A percentile compares a stretch with the other conserved stretches of the same genome.
These are phyloP conservation scores for Fraxinus greggii DNA, from an alignment of 305 asterid species.

Conservation along the genomic window DNA sequence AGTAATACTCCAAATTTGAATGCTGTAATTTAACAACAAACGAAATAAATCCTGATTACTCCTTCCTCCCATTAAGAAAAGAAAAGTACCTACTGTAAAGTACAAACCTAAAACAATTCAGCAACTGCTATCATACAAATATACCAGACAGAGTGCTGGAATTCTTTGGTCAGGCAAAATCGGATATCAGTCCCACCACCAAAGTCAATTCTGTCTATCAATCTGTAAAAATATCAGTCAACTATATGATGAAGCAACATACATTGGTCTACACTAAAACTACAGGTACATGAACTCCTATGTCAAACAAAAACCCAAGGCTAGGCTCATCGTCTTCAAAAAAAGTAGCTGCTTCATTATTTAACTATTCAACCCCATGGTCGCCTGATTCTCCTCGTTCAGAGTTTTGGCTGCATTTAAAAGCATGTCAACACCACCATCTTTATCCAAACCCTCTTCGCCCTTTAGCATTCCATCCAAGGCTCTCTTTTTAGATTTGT, in stretches of 20 bases:
- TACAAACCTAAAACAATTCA: slow-evolving; percentile 1
- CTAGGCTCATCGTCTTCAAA: slow-evolving; percentile 1
- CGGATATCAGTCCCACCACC: neutral
- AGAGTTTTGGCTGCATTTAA: slow-evolving; percentile 77
- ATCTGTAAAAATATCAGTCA: slow-evolving; percentile 26
- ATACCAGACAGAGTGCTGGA: neutral
- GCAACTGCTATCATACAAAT: neutral
- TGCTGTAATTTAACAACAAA: neutral
- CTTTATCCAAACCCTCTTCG: slow-evolving; percentile 41
- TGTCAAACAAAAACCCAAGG: neutral
- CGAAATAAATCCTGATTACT: neutral
- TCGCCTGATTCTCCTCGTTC: slow-evolving; percentile 60
- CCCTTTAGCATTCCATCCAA: slow-evolving; percentile 34
- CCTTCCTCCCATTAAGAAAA: neutral
- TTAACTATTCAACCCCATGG: slow-evolving; percentile 32
- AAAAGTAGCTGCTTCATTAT: slow-evolving; percentile 3
- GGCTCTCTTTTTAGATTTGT: slow-evolving; percentile 34
- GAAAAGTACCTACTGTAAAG: neutral
- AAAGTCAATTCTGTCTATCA: slow-evolving; percentile 17
- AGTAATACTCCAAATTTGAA: neutral
- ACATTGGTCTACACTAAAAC: neutral
- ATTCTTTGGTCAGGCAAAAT: neutral
- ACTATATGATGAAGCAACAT: slow-evolving; percentile 15
- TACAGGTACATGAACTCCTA: neutral
- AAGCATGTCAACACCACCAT: slow-evolving; percentile 93